Base-by-base conservation (phyloP, 164 flowering plant species). In the Vitis vinifera region DNA sequence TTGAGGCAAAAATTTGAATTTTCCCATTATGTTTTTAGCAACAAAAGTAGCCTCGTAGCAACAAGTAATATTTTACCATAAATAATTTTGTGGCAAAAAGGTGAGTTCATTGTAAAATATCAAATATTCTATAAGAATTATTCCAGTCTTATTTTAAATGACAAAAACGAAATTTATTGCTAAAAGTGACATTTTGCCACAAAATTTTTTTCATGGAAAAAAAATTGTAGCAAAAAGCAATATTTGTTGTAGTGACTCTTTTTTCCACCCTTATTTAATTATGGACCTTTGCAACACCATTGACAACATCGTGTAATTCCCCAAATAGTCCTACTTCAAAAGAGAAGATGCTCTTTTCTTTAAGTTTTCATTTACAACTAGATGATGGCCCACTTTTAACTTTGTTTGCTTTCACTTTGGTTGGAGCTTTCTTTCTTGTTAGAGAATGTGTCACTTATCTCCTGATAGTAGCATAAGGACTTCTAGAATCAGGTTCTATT, bases 401-500 rank as follows among this genome's bases (percentile, higher is more conserved):
- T 63, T 71, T 77, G 51, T 66, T 79, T 29, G 59, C 68, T 17
- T 15, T 70, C 29, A 16, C 53, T 72, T 51, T 81, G 23, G 75
- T 29, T 65, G 83, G 73, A 73, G 73, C 70, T 72, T 77, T 86
- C 81, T 79, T 89, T 60, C 79, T 69, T 67, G 82, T 44, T 75
- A 76, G 68, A 56, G 91, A 85, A 73, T 89, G 87, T 72, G 92
- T 89, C 51, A 88, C 76, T 47, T 92, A 88, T 66, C 88, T 88
- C 68, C 31, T 81, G 1, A 52, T 60, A 8, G 73, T 68, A 51
- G 53, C 55, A 56, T 71, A 73, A 15, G 84, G 79, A 73, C 76
- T 79, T 76, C 84, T 90, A 51, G 94, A 86, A 83, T 91, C 96
- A 71, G 80, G 79, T 80, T 94, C 98, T 70, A 91, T 89, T n/a